These are phyloP conservation scores for Petunia secreta DNA, from an alignment of 257 asterid genomes.

Conservation along the genomic window DNA sequence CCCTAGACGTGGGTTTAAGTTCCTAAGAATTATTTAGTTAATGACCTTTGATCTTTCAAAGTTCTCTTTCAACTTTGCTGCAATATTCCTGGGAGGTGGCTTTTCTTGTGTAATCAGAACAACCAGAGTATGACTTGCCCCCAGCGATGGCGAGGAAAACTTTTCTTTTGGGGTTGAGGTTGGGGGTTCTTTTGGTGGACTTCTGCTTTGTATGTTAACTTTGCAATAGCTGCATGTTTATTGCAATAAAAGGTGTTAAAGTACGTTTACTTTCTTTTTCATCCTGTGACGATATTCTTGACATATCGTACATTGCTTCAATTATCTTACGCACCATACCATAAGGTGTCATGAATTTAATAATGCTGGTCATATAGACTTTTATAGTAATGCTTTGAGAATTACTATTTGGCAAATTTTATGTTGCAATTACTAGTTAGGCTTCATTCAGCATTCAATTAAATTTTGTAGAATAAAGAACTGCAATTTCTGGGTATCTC, in stretches of 20 bases:
- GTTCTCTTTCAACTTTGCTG: slow-evolving; percentile 19
- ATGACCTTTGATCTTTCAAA: too few relatives aligned
- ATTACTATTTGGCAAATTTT: background rate
- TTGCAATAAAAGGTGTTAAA: background rate
- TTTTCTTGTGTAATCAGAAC: background rate
- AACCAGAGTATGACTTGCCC: background rate
- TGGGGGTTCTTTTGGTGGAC: background rate
- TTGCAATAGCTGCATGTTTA: background rate
- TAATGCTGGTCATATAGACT: slow-evolving; percentile 17
- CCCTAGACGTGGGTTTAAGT: background rate
- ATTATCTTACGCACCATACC: slow-evolving; percentile 13
- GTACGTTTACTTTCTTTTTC: too few relatives aligned
- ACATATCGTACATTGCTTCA: background rate
- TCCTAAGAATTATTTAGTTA: background rate
- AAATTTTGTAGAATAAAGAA: background rate
- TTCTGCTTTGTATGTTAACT: slow-evolving; percentile 12
- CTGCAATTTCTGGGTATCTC: slow-evolving; percentile 17
- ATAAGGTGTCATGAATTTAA: background rate
- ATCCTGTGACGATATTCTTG: background rate
- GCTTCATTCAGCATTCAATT: background rate
- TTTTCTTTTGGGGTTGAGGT: background rate
- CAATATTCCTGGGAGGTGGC: background rate
- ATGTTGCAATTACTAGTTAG: slow-evolving; percentile 14
- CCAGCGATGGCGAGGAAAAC: too few relatives aligned
- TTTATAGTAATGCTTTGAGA: slow-evolving; percentile 14